Conservation (phyloP, 169 alveolate genomes). For the Cryptosporidium canis region DNA sequence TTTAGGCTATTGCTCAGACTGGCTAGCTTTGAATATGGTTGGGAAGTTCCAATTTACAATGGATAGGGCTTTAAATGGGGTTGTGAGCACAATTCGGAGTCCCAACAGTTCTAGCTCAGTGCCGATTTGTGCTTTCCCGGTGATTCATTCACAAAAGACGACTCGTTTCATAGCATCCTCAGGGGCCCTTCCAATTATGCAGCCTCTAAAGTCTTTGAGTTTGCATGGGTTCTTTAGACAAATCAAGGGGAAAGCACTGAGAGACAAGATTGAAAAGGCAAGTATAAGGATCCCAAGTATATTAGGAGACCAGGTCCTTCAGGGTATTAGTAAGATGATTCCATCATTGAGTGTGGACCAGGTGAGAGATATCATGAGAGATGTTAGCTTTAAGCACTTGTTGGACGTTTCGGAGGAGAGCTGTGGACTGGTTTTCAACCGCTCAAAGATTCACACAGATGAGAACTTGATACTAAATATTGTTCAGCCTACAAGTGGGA, state of each 20-base stretch:
- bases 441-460: slow-evolving; percentile 13
- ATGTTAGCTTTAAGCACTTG: background rate
- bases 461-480: slow-evolving; percentile 28
- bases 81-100: background rate
- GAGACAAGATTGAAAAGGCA: background rate
- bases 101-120: background rate
- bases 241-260: background rate
- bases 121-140: background rate
- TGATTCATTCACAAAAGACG: background rate
- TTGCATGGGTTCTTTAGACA: background rate
- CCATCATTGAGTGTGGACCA: background rate
- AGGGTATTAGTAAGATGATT: background rate
- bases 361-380: background rate
- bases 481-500: slow-evolving; percentile 21
- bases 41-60: background rate
- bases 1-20: slow-evolving; percentile 30
- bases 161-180: background rate
- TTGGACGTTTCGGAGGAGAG: background rate
- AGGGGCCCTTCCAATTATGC: background rate
- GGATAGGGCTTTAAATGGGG: background rate
- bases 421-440: background rate
- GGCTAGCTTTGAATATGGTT: background rate
- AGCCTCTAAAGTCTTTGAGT: background rate
- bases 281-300: background rate
- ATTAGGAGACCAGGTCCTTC: background rate